These are phyloP conservation scores for Meyerozyma guilliermondii DNA, from an alignment of 1,139 yeast genomes.

Conservation along the genomic window DNA sequence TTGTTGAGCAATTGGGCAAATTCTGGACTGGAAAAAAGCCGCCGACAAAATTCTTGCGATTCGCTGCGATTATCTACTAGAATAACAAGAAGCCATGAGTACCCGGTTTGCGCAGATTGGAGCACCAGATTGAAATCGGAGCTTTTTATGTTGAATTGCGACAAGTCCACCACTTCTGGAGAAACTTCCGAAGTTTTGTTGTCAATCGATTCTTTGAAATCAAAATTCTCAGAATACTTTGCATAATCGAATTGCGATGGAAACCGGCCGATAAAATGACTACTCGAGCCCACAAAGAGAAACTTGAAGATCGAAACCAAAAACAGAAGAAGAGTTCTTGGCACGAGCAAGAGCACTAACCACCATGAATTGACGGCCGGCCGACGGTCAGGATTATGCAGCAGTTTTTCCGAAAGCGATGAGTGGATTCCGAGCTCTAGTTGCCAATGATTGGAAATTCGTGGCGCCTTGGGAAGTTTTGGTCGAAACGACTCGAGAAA, in stretches of 20 bases:
- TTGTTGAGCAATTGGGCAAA: conserved; percentile 32
- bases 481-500: conserved; percentile 33
- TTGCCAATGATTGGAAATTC: conserved; percentile 38
- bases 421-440: conserved; percentile 43
- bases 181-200: background rate
- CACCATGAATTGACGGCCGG: conserved; percentile 26
- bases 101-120: conserved; percentile 33
- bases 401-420: conserved; percentile 19
- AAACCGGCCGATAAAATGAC: conserved; percentile 8
- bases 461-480: conserved; percentile 38
- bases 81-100: conserved; percentile 41
- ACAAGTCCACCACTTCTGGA: conserved; percentile 6
- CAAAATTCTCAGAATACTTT: conserved; percentile 9
- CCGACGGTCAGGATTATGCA: conserved; percentile 4
- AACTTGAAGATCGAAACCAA: conserved; percentile 28
- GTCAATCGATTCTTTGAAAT: conserved; percentile 1
- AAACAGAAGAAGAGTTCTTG: conserved; percentile 33
- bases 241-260: conserved; percentile 12
- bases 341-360: conserved; percentile 43
- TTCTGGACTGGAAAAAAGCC: conserved; percentile 20
- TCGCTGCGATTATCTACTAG: conserved; percentile 33
- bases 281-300: conserved; percentile 23
- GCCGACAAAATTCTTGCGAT: conserved; percentile 21
- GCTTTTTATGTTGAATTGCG: conserved; percentile 15
- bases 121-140: conserved; percentile 41